phyloP scores from a whole-genome alignment of 352 stramenopile genomes.

The Pythium dissimile region DNA sequence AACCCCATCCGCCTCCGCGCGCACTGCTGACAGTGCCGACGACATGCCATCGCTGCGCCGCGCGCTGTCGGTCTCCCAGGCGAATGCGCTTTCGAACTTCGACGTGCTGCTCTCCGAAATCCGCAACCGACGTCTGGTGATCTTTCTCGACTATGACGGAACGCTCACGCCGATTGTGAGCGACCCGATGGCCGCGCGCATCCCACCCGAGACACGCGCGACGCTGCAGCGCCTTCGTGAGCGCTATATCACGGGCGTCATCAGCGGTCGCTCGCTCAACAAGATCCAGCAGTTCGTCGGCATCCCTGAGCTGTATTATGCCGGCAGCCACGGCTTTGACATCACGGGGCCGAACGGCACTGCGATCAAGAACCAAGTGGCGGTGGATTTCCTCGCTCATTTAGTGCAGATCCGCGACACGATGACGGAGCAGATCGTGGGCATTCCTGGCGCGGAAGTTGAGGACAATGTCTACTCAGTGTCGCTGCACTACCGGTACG shows the following conservation, averaged over 20 bases:
- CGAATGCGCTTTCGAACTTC: slow-evolving; percentile 78
- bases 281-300: slow-evolving; percentile 89
- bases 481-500: slow-evolving; percentile 85
- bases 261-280: slow-evolving; percentile 78
- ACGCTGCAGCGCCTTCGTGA: slow-evolving; percentile 75
- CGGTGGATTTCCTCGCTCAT: slow-evolving; percentile 65
- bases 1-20: background rate
- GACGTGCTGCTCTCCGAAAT: slow-evolving; percentile 48
- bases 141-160: slow-evolving; percentile 90
- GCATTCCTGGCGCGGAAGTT: slow-evolving; percentile 63
- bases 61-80: slow-evolving; percentile 59
- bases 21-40: background rate
- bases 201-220: slow-evolving; percentile 60
- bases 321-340: slow-evolving; percentile 88
- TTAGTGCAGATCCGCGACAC: slow-evolving; percentile 56
- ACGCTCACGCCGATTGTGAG: slow-evolving; percentile 90
- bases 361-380: slow-evolving; percentile 82
- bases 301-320: slow-evolving; percentile 88
- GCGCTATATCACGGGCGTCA: slow-evolving; percentile 84
- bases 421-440: slow-evolving; percentile 37
- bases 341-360: slow-evolving; percentile 79
- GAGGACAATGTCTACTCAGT: slow-evolving; percentile 90
- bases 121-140: slow-evolving; percentile 53
- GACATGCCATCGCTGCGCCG: slow-evolving; percentile 10
- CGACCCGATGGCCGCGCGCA: slow-evolving; percentile 68